Evolutionary conservation across 495 filamentous ascomycete genomes (phyloP), one percentile per base, ranked within the genome.

Genomic region (Penicillium cinerascens): DNA sequence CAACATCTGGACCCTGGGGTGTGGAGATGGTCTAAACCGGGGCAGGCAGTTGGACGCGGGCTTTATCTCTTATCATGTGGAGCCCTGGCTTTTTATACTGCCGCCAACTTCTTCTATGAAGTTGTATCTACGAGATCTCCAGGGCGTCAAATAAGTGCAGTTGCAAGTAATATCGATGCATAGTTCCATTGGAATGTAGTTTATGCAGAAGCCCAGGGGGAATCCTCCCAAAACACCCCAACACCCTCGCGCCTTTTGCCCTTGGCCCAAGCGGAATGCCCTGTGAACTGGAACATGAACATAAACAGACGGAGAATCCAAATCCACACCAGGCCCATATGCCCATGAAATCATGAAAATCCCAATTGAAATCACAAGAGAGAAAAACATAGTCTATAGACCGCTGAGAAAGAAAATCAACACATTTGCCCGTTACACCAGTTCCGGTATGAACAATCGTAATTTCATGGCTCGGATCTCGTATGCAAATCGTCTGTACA

Each of bases 391-490:
- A 27, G 45, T 26, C 41, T 47, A 47, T 26, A 38, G 22, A 36
- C n/a, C 37, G 37, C 37, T 18, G 33, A 41, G 29, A 45, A 26
- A 47, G 25, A 45, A 36, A 23, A 41, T 17, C 42, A 42, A 55
- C 42, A 41, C 42, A 49, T 38, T 49, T 20, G 26, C 51, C 42
- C 50, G 40, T 20, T 18, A 47, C 52, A 47, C 44, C 39, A 48
- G 26, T 50, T 45, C 52, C 55, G 18, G 44, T 55, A 61, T 56
- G 43, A 55, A 66, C 45, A 54, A 47, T 53, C 65, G 56, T 70
- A 58, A 63, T n/a, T 58, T 70, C 68, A 65, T 70, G 52, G 51
- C 52, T 65, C 56, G 35, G 45, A 52, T 52, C 44, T 61, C 60
- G 41, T 61, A 54, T 49, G 21, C 35, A 27, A 50, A 47, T 45